These are phyloP conservation scores for Chlorella variabilis DNA, from an alignment of 163 green algal species.

Conservation along the genomic window DNA sequence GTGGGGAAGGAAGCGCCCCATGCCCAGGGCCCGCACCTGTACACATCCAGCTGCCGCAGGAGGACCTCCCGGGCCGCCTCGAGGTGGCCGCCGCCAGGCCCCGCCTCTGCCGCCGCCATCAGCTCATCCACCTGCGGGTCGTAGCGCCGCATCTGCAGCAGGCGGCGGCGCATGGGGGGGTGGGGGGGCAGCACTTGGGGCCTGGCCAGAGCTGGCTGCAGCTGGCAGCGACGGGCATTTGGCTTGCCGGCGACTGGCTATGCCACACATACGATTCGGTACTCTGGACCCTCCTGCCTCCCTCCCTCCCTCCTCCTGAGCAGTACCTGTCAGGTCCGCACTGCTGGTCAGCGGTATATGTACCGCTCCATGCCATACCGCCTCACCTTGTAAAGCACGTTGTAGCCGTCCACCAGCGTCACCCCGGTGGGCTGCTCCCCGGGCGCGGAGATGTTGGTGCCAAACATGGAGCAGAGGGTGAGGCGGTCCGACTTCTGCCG, in stretches of 20 bases:
- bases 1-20: not conserved
- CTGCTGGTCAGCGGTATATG: too few relatives aligned
- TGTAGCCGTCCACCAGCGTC: constrained; percentile 63
- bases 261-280: too few relatives aligned
- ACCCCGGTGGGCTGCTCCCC: constrained; percentile 35
- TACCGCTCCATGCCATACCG: too few relatives aligned
- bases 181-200: too few relatives aligned
- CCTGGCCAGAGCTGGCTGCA: too few relatives aligned
- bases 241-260: too few relatives aligned
- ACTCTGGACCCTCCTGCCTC: too few relatives aligned
- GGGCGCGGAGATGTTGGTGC: not conserved
- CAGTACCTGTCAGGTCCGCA: too few relatives aligned
- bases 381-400: constrained; percentile 40
- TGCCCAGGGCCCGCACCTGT: constrained; percentile 16
- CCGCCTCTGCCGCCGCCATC: not conserved
- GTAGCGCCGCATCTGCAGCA: constrained; percentile 1
- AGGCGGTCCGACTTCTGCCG: constrained; percentile 5
- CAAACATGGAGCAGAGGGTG: constrained; percentile 10
- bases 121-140: not conserved
- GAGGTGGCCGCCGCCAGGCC: not conserved
- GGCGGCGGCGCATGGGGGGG: not conserved
- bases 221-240: too few relatives aligned
- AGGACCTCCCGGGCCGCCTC: constrained; percentile 33
- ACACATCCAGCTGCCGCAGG: constrained; percentile 30
- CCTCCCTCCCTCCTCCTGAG: too few relatives aligned